Conservation (phyloP, 2,329 filamentous ascomycete species). For the Colletotrichum cereale region DNA sequence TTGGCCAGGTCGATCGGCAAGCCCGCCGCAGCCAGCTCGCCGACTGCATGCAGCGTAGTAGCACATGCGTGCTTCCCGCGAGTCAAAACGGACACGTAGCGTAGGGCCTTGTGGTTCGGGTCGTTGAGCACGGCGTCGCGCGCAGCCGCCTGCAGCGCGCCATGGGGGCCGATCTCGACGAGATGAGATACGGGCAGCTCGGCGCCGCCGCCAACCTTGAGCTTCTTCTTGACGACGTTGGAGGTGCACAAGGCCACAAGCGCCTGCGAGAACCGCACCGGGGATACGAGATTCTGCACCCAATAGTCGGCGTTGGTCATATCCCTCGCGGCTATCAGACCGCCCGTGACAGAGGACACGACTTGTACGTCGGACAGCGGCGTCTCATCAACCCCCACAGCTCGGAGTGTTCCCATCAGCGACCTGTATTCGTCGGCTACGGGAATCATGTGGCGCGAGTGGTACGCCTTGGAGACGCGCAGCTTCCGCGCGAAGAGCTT, state of each 20-base stretch:
- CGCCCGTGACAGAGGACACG: conserved; percentile 23
- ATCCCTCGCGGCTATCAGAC: background rate
- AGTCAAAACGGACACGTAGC: conserved; percentile 16
- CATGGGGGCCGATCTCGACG: conserved; percentile 35
- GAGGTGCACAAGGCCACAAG: conserved; percentile 25
- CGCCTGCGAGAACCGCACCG: conserved; percentile 25
- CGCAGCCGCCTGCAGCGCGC: conserved; percentile 52
- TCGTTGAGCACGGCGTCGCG: conserved; percentile 57
- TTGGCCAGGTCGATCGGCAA: conserved; percentile 55
- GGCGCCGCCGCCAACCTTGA: conserved; percentile 42
- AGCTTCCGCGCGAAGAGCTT: conserved; percentile 20
- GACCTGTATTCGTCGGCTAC: conserved; percentile 1
- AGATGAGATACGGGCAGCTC: conserved; percentile 15
- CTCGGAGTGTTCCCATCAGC: background rate
- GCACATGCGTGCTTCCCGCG: background rate
- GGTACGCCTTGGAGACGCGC: conserved; percentile 14
- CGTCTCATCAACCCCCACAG: background rate
- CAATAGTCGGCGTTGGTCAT: conserved; percentile 24
- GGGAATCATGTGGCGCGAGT: conserved; percentile 15
- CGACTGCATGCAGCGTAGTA: conserved; percentile 16
- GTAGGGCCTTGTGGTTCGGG: conserved; percentile 58
- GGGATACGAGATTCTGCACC: conserved; percentile 26
- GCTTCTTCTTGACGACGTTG: conserved; percentile 32
- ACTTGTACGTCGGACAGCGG: conserved; percentile 47
- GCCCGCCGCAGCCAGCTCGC: conserved; percentile 41